These are phyloP conservation scores for Tuber melanosporum DNA, from an alignment of 495 filamentous ascomycete species.

Conservation along the genomic window DNA sequence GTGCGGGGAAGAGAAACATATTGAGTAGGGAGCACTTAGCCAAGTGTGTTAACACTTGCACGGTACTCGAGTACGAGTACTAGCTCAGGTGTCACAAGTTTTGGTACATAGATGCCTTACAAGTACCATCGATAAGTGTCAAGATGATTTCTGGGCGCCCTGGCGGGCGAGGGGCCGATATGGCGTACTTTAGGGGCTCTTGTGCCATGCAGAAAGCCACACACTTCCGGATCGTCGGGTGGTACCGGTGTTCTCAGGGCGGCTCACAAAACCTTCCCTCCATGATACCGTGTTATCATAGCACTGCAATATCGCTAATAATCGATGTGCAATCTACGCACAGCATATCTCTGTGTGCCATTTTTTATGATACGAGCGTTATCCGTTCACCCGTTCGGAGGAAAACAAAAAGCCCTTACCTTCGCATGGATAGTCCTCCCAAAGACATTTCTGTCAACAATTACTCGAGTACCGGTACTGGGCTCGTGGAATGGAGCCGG, in stretches of 20 bases:
- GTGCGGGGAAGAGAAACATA: conserved; percentile 2
- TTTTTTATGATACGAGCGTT: not conserved
- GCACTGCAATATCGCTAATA: not conserved
- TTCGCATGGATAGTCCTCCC: not conserved
- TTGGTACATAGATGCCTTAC: not conserved
- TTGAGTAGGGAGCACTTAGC: not conserved
- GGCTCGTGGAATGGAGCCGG: not conserved
- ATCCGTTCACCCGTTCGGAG: not conserved
- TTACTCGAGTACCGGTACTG: not conserved
- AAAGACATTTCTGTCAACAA: not conserved
- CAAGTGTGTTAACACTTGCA: not conserved
- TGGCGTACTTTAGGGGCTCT: not conserved
- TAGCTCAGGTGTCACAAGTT: not conserved
- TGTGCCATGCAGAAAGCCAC: conserved; percentile 2
- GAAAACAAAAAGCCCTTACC: not conserved
- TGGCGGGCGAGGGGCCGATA: not conserved
- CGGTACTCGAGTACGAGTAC: not conserved
- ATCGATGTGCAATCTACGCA: not conserved
- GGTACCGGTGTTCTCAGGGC: not conserved
- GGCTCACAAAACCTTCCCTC: not conserved
- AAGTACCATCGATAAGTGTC: not conserved
- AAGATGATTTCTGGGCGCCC: not conserved
- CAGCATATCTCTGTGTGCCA: not conserved
- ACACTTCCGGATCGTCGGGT: not conserved
- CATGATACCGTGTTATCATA: not conserved